Percentiles rank a stretch among this genome's conserved stretches.
phyloP scores from a whole-genome alignment of 305 asterid species.

The Caryopteris hybrid region DNA sequence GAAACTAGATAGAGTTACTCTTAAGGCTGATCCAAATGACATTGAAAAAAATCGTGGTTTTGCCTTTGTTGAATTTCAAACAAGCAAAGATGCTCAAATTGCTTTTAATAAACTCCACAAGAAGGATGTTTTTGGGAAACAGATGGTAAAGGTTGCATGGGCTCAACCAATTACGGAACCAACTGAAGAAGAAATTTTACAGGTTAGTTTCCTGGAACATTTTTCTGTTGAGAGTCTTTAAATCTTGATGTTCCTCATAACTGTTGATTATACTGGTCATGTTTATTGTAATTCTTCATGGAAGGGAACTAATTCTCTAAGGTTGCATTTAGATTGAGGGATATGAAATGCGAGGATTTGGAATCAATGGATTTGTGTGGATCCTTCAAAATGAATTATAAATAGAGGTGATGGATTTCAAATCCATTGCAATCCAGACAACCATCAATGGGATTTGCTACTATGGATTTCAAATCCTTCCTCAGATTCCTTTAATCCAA shows the following conservation, averaged over 20 bases:
- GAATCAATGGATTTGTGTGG: no score
- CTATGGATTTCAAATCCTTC: no score
- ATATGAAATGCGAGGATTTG: no score
- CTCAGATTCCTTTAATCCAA: no score
- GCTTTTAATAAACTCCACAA: conserved; percentile 62
- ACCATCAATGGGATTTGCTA: no score
- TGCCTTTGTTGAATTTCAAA: conserved; percentile 69
- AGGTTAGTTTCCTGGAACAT: conserved; percentile 39
- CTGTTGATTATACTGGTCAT: not conserved
- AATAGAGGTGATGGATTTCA: no score
- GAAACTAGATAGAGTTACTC: conserved; percentile 53
- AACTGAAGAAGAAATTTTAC: conserved; percentile 53
- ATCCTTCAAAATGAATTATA: no score
- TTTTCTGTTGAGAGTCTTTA: conserved; percentile 6
- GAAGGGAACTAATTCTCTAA: not conserved
- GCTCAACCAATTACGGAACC: conserved; percentile 63
- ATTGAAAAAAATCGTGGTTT: conserved; percentile 63
- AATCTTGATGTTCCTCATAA: not conserved
- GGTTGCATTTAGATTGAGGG: no score
- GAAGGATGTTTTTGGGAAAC: conserved; percentile 42
- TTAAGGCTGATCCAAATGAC: conserved; percentile 52
- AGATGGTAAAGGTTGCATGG: conserved; percentile 57
- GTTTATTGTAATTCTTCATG: not conserved
- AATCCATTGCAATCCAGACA: no score
- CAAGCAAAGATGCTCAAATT: conserved; percentile 60